A percentile compares a stretch with the other conserved stretches of the same genome.
phyloP scores from a whole-genome alignment of 2,329 filamentous ascomycete genomes.

The Alternaria sp. region DNA sequence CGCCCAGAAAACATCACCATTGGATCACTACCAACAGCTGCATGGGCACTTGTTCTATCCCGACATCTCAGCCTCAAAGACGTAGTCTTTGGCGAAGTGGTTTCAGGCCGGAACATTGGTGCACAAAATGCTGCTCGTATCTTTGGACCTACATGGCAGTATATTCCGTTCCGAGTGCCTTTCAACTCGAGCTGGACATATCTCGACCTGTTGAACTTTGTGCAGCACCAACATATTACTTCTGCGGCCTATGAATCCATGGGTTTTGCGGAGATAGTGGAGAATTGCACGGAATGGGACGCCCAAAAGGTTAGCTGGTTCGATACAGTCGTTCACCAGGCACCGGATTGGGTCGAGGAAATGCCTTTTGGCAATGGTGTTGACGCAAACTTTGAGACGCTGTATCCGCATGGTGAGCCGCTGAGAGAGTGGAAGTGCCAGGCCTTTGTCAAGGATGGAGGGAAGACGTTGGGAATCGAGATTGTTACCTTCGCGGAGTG shows the following conservation, averaged over 20 bases:
- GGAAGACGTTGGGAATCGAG: constrained; percentile 63
- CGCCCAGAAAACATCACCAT: constrained; percentile 66
- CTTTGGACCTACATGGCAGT: constrained; percentile 72
- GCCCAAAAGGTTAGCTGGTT: constrained; percentile 43
- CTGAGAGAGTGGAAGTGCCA: constrained; percentile 66
- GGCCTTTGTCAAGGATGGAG: constrained; percentile 61
- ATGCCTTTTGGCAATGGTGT: constrained; percentile 55
- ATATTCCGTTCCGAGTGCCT: constrained; percentile 68
- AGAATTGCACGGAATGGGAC: constrained; percentile 48
- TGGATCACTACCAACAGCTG: constrained; percentile 71
- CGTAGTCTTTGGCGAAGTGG: constrained; percentile 72
- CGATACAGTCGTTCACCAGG: constrained; percentile 53
- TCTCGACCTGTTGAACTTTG: constrained; percentile 43
- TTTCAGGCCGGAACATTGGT: constrained; percentile 69
- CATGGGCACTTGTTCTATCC: constrained; percentile 70
- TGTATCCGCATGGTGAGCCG: constrained; percentile 60
- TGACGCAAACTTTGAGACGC: constrained; percentile 60
- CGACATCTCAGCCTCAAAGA: constrained; percentile 62
- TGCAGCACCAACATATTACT: constrained; percentile 50
- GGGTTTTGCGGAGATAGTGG: constrained; percentile 49
- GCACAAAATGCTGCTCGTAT: constrained; percentile 65
- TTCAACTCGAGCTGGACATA: constrained; percentile 60
- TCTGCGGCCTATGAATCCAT: constrained; percentile 49
- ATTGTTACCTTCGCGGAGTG: constrained; percentile 68
- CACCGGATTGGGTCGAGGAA: constrained; percentile 64